Evolutionary conservation across 1,139 yeast species (phyloP).

Genomic region (Geotrichum carabidarum): DNA sequence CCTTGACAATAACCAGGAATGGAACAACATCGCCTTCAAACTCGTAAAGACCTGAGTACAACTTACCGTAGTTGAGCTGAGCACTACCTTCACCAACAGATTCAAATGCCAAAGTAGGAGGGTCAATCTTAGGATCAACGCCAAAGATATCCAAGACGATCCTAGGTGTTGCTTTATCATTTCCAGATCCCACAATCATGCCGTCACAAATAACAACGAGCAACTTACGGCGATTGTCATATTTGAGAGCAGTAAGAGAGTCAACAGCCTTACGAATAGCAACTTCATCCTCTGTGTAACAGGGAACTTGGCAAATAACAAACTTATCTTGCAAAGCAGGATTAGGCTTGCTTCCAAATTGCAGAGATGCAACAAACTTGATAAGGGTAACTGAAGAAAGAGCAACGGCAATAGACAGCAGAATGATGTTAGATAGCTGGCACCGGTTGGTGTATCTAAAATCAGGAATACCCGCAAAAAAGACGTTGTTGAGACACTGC

Average conservation of each 20-base stretch:
- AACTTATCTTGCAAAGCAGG: constrained; percentile 40
- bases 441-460: constrained; percentile 40
- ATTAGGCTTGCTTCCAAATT: constrained; percentile 36
- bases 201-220: constrained; percentile 41
- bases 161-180: constrained; percentile 40
- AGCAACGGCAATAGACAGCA: constrained; percentile 39
- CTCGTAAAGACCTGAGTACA: constrained; percentile 42
- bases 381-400: constrained; percentile 39
- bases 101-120: constrained; percentile 38
- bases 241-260: constrained; percentile 38
- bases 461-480: constrained; percentile 36
- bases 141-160: constrained; percentile 42
- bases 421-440: constrained; percentile 39
- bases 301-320: constrained; percentile 42
- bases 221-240: constrained; percentile 40
- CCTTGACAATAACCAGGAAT: constrained; percentile 39
- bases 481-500: constrained; percentile 37
- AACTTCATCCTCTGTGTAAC: constrained; percentile 41
- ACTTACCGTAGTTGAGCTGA: constrained; percentile 40
- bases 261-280: constrained; percentile 42
- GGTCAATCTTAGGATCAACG: constrained; percentile 37
- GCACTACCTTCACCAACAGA: constrained; percentile 41
- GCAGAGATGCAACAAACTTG: constrained; percentile 40
- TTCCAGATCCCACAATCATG: constrained; percentile 42
- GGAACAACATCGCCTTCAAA: constrained; percentile 41